Conservation (phyloP, 2,329 filamentous ascomycete species). For the Chaetomiaceae sp. region DNA sequence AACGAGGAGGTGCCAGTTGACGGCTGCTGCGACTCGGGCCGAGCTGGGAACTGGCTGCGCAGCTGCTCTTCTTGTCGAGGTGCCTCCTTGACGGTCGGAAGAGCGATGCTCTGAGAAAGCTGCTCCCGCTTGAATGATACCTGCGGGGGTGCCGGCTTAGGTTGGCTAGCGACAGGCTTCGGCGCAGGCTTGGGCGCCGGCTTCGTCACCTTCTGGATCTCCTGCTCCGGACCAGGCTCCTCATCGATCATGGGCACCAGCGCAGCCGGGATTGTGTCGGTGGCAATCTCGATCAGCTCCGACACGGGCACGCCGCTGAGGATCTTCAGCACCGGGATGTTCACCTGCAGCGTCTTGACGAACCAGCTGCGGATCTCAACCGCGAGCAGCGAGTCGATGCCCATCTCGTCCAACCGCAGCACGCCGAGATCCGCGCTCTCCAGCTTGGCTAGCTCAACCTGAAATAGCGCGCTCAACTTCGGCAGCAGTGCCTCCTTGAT, state of each 20-base stretch:
- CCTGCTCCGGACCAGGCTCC: neutral
- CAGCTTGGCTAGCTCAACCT: too few species aligned
- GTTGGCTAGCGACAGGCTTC: neutral
- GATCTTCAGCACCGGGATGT: conserved; percentile 40
- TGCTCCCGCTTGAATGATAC: too few species aligned
- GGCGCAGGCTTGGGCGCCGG: neutral
- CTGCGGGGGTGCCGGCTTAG: too few species aligned
- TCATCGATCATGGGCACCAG: neutral
- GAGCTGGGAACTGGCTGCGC: too few species aligned
- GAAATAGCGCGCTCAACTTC: too few species aligned
- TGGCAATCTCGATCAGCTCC: conserved; percentile 17
- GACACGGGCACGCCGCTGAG: conserved; percentile 25
- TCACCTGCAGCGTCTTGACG: conserved; percentile 33
- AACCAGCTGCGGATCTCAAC: conserved; percentile 40
- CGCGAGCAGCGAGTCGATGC: conserved; percentile 25
- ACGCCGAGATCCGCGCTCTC: too few species aligned
- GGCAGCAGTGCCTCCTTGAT: conserved; percentile 9
- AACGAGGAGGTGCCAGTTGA: too few species aligned
- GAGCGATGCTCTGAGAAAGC: too few species aligned
- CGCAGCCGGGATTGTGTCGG: conserved; percentile 24
- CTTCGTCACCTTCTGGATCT: neutral
- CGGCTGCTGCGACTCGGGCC: too few species aligned
- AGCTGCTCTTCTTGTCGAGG: too few species aligned
- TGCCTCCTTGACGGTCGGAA: too few species aligned
- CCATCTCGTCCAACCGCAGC: conserved; percentile 2